Base-by-base conservation (phyloP, 2,329 filamentous ascomycete species). In the Metarhizium robertsii region DNA sequence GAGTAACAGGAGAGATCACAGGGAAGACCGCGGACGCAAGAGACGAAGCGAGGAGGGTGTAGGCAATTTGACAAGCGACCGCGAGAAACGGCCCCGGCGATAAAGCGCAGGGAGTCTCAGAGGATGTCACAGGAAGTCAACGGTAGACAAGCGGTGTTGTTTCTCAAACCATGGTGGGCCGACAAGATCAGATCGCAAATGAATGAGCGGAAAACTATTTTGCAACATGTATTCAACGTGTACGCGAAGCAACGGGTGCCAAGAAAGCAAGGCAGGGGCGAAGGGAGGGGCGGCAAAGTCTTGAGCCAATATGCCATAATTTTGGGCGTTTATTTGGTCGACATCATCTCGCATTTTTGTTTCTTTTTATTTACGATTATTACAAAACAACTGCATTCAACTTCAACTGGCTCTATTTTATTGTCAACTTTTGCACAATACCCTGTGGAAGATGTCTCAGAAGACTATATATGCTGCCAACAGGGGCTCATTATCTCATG, bases 41-140 rank as follows among this genome's bases (percentile, higher is more conserved):
- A 62, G 71, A 57, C 63, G 69, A 63, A 80, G 77, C 60, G 79
- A 80, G 57, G 79, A 80, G 53, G 74, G 73, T 20, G 62, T 66
- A n/a, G 71, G 68, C 40, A 60, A 61, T 20, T 57, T 69, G 58
- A 60, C 65, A 16, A 73, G 66, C 61, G 77, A 80, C 43, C 71
- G 76, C 56, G 79, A 83, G 58, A 83, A 83, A 72, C 73, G 80
- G 65, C 73, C 70, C 59, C 74, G 80, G 66, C 75, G 76, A 62
- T 80, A 47, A 52, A 73, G 65, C 55, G 52, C 50, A 50, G 53
- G 58, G 53, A 52, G 50, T 32, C 52, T 54, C 30, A 51, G 50
- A 55, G 55, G 50, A 54, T 30, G 7, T 6, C 14, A 6, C 13
- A 30, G n/a, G 16, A 45, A 20, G 5, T 20, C n/a, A 45, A 45